A percentile compares a stretch with the other conserved stretches of the same genome.
phyloP scores from a whole-genome alignment of 1,284 basidiomycete genomes.

The Marasmius oreades region DNA sequence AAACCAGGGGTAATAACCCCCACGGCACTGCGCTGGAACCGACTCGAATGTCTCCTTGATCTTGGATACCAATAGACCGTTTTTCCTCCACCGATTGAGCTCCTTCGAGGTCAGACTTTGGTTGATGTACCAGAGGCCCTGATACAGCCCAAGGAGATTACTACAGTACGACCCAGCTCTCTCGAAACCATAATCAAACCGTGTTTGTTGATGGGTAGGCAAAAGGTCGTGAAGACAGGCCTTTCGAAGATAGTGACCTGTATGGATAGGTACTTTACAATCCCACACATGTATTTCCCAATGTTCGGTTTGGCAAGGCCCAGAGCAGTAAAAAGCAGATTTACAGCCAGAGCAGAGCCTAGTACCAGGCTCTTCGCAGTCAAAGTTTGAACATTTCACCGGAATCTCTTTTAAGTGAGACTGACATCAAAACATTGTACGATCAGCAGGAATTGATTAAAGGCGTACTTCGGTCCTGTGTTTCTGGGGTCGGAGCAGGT shows the following conservation, averaged over 20 bases:
- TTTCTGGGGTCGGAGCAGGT: too few species aligned
- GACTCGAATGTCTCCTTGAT: constrained; percentile 29
- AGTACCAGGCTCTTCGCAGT: neutral
- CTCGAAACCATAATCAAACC: constrained; percentile 34
- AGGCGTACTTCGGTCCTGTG: too few species aligned
- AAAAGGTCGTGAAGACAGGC: constrained; percentile 22
- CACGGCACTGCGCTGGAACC: constrained; percentile 18
- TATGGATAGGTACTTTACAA: constrained; percentile 30
- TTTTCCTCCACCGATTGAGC: constrained; percentile 29
- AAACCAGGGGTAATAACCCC: constrained; percentile 32
- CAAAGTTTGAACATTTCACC: neutral
- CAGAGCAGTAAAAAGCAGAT: constrained; percentile 29
- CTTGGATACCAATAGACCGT: constrained; percentile 28
- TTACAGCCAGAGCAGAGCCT: constrained; percentile 13
- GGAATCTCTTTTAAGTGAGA: too few species aligned
- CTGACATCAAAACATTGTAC: too few species aligned
- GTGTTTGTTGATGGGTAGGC: constrained; percentile 29
- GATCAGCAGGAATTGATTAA: too few species aligned
- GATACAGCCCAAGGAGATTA: constrained; percentile 30
- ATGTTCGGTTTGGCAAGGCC: constrained; percentile 25
- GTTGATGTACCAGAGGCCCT: constrained; percentile 22
- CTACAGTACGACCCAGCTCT: constrained; percentile 17
- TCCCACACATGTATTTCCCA: constrained; percentile 33
- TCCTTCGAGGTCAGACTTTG: constrained; percentile 21
- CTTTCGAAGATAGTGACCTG: constrained; percentile 28